phyloP scores from a whole-genome alignment of 495 filamentous ascomycete genomes.

The Podospora fimiseda region DNA sequence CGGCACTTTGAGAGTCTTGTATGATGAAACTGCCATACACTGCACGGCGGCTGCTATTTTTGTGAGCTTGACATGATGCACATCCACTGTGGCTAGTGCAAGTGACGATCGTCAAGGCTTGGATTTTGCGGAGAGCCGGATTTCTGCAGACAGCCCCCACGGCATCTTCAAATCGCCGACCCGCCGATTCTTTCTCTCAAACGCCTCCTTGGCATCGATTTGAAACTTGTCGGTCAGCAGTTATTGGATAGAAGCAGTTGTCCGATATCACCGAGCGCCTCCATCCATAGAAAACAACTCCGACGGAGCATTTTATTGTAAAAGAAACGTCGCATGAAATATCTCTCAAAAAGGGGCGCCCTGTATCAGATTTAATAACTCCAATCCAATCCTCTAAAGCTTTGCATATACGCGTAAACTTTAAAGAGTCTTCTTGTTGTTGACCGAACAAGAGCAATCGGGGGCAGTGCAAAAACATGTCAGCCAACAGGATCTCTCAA shows the following conservation, averaged over 20 bases:
- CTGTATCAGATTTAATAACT: not conserved
- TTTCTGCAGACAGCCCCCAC: too few relatives aligned
- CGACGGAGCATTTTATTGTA: too few relatives aligned
- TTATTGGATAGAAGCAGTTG: not conserved
- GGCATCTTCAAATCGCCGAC: not conserved
- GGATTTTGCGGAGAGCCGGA: too few relatives aligned
- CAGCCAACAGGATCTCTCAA: slow-evolving; percentile 7
- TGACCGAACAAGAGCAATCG: not conserved
- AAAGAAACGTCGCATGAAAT: too few relatives aligned
- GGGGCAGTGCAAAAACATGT: slow-evolving; percentile 9
- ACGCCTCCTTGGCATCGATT: not conserved
- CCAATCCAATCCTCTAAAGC: not conserved
- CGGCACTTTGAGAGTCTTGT: too few relatives aligned
- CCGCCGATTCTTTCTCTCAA: not conserved
- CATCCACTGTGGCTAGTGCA: not conserved
- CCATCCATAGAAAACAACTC: too few relatives aligned
- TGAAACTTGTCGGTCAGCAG: not conserved
- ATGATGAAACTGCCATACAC: too few relatives aligned
- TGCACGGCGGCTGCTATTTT: not conserved
- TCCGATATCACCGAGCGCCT: not conserved
- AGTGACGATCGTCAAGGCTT: not conserved
- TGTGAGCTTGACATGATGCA: not conserved
- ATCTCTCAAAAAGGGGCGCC: not conserved
- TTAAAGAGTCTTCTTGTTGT: not conserved
- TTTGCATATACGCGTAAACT: not conserved